Percentiles rank a stretch among this genome's conserved stretches.
Evolutionary conservation across 371 early-diverging fungal genomes (phyloP).

Genomic region (Capillidium heterosporum): DNA sequence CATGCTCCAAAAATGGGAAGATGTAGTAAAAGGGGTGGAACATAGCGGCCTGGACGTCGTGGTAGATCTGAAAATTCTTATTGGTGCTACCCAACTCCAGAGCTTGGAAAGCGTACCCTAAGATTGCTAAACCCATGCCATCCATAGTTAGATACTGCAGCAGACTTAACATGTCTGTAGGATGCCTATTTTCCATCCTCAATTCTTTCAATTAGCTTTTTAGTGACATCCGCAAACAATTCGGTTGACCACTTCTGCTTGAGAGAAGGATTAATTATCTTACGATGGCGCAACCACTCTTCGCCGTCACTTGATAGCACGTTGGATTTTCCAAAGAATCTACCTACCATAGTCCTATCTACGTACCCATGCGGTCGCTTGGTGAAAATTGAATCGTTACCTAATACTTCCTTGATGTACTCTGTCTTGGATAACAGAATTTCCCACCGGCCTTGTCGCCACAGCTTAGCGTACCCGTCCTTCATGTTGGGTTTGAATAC

Average conservation of each 20-base stretch:
- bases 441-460: background rate
- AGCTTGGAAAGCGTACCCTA: background rate
- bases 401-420: background rate
- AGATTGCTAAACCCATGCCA: background rate
- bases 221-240: background rate
- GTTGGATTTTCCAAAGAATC: background rate
- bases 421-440: background rate
- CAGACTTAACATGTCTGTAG: background rate
- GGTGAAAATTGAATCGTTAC: background rate
- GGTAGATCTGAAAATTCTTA: background rate
- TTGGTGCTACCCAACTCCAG: background rate
- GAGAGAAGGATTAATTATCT: background rate
- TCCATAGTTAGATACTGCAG: background rate
- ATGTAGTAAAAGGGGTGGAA: background rate
- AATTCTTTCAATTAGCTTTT: background rate
- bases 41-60: background rate
- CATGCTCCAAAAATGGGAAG: background rate
- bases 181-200: background rate
- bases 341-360: background rate
- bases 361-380: background rate
- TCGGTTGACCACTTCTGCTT: background rate
- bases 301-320: background rate
- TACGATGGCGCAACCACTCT: background rate
- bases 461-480: background rate
- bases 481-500: background rate